These are phyloP conservation scores for Fusarium sp. DNA, from an alignment of 2,329 filamentous ascomycete species.

Conservation along the genomic window DNA sequence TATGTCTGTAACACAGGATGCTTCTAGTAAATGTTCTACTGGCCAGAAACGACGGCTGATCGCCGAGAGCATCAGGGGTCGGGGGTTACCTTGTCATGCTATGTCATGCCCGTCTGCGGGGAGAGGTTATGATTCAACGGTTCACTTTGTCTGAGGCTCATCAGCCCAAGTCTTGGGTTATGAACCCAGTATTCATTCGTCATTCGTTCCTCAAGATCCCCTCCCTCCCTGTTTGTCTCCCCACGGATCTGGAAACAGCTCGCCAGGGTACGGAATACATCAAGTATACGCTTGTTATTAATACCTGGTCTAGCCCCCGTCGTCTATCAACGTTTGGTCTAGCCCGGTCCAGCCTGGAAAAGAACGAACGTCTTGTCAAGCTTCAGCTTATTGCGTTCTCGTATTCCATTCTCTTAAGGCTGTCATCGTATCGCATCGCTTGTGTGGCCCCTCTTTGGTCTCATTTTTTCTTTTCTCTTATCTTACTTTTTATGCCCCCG, in stretches of 20 bases:
- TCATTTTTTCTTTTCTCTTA: slow-evolving; percentile 1
- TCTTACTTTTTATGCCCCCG: slow-evolving; percentile 12
- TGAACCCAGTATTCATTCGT: slow-evolving; percentile 18
- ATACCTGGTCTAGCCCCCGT: slow-evolving; percentile 28
- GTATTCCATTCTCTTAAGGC: slow-evolving; percentile 31
- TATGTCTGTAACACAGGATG: slow-evolving; percentile 38
- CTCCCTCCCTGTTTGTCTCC: slow-evolving; percentile 20
- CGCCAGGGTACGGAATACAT: neutral
- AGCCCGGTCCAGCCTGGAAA: slow-evolving; percentile 39
- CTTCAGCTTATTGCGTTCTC: slow-evolving; percentile 42
- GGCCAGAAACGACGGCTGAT: slow-evolving; percentile 35
- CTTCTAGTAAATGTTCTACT: slow-evolving; percentile 29
- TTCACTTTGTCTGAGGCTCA: slow-evolving; percentile 33
- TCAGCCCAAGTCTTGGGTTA: slow-evolving; percentile 22
- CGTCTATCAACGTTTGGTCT: slow-evolving; percentile 28
- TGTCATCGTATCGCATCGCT: slow-evolving; percentile 21
- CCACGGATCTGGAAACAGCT: slow-evolving; percentile 20
- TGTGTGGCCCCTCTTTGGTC: slow-evolving; percentile 10
- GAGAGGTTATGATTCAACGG: slow-evolving; percentile 31
- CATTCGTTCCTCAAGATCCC: slow-evolving; percentile 30
- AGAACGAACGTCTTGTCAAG: slow-evolving; percentile 32
- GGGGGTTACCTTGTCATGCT: slow-evolving; percentile 4
- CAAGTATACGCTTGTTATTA: slow-evolving; percentile 15
- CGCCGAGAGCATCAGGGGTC: slow-evolving; percentile 30
- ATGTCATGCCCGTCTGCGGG: slow-evolving; percentile 24